Percentiles rank a stretch among this genome's conserved stretches.
phyloP scores from a whole-genome alignment of 2,329 filamentous ascomycete genomes.

The Calonectria pseudoreteaudii region DNA sequence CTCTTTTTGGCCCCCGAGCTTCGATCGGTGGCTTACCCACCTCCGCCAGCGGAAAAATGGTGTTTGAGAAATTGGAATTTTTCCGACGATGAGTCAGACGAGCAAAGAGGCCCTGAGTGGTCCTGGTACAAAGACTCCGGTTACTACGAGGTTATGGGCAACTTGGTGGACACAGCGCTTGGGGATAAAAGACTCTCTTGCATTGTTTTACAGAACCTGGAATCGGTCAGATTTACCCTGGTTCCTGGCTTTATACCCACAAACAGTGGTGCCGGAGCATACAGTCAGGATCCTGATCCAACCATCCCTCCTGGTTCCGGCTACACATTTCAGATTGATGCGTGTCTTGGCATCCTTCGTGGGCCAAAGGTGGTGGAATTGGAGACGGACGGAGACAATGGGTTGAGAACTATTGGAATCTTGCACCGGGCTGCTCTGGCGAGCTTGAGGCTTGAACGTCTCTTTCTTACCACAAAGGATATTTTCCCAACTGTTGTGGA shows the following conservation, averaged over 20 bases:
- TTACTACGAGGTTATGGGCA: not conserved
- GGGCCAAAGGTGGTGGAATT: not conserved
- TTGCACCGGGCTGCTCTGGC: not conserved
- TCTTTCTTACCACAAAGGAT: not conserved
- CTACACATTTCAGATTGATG: not conserved
- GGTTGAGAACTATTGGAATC: not conserved
- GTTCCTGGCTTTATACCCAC: not conserved
- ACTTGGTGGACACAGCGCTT: not conserved
- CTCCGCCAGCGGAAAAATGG: not conserved
- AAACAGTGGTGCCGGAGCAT: not conserved
- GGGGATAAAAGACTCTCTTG: not conserved
- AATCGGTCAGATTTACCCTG: not conserved
- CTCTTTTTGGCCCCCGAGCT: not conserved
- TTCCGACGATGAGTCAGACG: not conserved
- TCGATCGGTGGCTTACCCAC: not conserved
- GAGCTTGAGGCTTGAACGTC: not conserved
- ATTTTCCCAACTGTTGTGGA: not conserved
- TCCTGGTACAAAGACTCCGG: not conserved
- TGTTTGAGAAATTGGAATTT: not conserved
- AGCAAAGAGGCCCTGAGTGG: not conserved
- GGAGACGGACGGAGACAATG: not conserved
- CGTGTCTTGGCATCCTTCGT: not conserved
- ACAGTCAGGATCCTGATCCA: not conserved
- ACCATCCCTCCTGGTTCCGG: too few species aligned
- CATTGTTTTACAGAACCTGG: not conserved